Percentiles rank a stretch among this genome's conserved stretches.
Conservation (phyloP, 1,284 basidiomycete genomes). For the Trichosporon asahii region DNA sequence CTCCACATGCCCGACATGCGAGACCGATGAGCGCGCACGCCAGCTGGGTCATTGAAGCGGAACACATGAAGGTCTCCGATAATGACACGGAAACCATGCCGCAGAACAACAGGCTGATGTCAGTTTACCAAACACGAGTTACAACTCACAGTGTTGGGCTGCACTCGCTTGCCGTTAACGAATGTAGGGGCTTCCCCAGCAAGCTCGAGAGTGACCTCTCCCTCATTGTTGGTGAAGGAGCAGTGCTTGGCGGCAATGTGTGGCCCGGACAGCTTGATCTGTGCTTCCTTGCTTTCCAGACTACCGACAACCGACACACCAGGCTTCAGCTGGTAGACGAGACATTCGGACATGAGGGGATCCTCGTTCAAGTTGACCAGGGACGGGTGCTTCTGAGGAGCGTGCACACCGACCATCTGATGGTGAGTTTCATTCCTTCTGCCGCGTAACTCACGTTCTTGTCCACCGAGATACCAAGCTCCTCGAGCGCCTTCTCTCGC, state of each 20-base stretch:
- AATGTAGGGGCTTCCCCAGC: constrained; percentile 73
- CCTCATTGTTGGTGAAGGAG: constrained; percentile 79
- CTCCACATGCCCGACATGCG: constrained; percentile 25
- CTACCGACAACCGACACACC: constrained; percentile 83
- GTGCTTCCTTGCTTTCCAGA: constrained; percentile 73
- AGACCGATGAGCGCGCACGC: constrained; percentile 70
- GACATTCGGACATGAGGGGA: constrained; percentile 60
- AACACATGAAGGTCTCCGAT: constrained; percentile 97
- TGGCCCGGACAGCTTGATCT: constrained; percentile 87
- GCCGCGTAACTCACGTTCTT: constrained; percentile 63
- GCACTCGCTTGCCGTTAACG: constrained; percentile 24
- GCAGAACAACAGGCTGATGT: constrained; percentile 36
- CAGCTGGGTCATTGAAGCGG: constrained; percentile 87
- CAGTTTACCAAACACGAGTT: neutral
- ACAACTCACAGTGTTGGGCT: neutral
- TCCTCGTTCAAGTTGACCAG: constrained; percentile 90
- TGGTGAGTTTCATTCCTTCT: neutral
- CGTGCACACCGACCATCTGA: constrained; percentile 65
- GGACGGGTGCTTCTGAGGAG: constrained; percentile 99
- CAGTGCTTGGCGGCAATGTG: constrained; percentile 92
- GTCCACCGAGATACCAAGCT: constrained; percentile 94
- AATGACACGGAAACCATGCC: constrained; percentile 93
- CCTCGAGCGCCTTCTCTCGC: constrained; percentile 93
- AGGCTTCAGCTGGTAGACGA: constrained; percentile 90
- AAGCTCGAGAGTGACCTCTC: constrained; percentile 75